Evolutionary conservation across 176 grass and related monocot species (phyloP), one percentile per base, ranked within the genome.

Genomic region (Aegilops longissima): DNA sequence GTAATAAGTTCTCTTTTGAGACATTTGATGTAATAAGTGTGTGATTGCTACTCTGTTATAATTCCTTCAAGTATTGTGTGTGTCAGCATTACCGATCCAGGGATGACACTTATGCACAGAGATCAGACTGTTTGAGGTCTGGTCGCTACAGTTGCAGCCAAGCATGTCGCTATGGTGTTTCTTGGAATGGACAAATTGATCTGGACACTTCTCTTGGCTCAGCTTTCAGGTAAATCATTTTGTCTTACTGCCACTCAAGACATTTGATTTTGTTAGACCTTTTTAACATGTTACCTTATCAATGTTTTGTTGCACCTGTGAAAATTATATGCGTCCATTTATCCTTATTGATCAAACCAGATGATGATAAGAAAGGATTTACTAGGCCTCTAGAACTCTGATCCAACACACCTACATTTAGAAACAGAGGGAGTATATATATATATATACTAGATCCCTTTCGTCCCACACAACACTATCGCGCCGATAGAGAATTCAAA

Each of bases 181-280:
- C 40, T 66, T 68, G 42, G 17, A 81, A 81, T n/a, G 40, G 10
- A 68, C 25, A 68, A 51, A 67, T 68, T 81, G 39, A 33, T 49
- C 10, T 67, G 79, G 16, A 40, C 63, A 33, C 17, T 11, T 81
- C 40, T 13, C 18, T 20, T 68, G 40, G 8, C 63, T 9, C 39
- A n/a, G 7, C 25, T 29, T 81, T 47, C 79, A 66, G 39, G 79
- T 66, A 12, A 80, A 45, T 14, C 17, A 66, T 30, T 81, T 81
- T 80, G 61, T 64, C 25, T 66, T 44, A 33, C 39, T 20, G 62
- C 39, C 62, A 31, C 25, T 21, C 5, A 31, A 81, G 24, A 21
- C 62, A 47, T 66, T 66, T 27, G 42, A 23, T 23, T 66, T 80
- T 66, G 23, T 39, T 27, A 25, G 24, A 42, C 12, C n/a, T 61